Conservation (phyloP, 2,329 filamentous ascomycete species). For the Pleurostoma richardsiae region DNA sequence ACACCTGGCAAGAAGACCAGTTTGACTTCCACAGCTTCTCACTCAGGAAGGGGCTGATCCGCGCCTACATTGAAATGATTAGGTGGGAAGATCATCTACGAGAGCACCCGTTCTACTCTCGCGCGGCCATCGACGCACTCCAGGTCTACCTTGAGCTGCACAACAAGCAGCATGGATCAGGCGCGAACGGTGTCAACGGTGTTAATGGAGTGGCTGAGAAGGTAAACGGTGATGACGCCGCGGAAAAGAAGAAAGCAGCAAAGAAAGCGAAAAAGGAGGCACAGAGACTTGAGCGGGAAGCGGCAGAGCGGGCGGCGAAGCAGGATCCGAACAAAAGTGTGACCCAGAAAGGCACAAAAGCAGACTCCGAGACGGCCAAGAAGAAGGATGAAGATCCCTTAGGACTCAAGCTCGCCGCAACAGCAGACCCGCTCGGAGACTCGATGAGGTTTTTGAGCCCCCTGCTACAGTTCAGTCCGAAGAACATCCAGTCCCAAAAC, state of each 20-base stretch:
- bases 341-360: constrained; percentile 53
- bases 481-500: constrained; percentile 75
- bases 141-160: constrained; percentile 74
- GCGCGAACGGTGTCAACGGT: constrained; percentile 59
- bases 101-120: constrained; percentile 88
- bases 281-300: constrained; percentile 63
- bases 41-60: constrained; percentile 90
- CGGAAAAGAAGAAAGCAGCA: constrained; percentile 77
- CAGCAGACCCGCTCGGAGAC: constrained; percentile 76
- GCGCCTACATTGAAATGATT: constrained; percentile 93
- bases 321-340: constrained; percentile 78
- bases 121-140: constrained; percentile 77
- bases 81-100: constrained; percentile 90
- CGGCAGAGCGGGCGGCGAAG: constrained; percentile 72
- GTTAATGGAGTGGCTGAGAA: constrained; percentile 22
- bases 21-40: constrained; percentile 99
- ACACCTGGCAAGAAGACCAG: constrained; percentile 96
- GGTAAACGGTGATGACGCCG: constrained; percentile 48
- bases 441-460: constrained; percentile 82
- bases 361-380: constrained; percentile 58
- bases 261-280: constrained; percentile 85
- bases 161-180: constrained; percentile 63
- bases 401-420: constrained; percentile 74
- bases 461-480: constrained; percentile 75
- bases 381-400: constrained; percentile 89